Evolutionary conservation across 208 protist species (phyloP).

Genomic region (Leishmania major): DNA sequence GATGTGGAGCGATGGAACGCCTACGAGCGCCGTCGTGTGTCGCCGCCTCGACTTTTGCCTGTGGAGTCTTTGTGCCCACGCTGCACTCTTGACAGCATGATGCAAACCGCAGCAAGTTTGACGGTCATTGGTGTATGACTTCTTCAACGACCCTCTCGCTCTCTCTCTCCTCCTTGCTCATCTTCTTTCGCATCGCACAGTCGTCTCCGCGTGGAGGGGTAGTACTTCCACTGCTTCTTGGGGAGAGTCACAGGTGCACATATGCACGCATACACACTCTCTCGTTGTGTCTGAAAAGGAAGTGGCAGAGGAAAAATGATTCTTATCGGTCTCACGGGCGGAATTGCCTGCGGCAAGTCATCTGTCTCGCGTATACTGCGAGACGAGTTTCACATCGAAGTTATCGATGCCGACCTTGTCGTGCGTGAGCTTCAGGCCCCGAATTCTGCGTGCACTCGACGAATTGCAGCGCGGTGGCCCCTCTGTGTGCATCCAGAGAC

Average conservation of each 20-base stretch:
- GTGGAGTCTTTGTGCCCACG: background rate
- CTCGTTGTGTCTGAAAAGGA: background rate
- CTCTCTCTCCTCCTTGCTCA: background rate
- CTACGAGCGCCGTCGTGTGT: background rate
- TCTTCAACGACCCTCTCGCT: background rate
- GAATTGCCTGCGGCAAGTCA: constrained; percentile 93
- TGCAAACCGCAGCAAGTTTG: background rate
- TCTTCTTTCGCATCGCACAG: background rate
- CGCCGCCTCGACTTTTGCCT: background rate
- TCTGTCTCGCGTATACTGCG: constrained; percentile 67
- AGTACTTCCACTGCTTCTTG: background rate
- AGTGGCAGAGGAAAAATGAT: constrained; percentile 44
- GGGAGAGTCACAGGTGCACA: background rate
- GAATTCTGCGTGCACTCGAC: constrained; percentile 50
- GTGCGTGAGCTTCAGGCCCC: constrained; percentile 81
- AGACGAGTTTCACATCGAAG: constrained; percentile 52
- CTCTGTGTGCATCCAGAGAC: constrained; percentile 61
- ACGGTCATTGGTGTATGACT: background rate
- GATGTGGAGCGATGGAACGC: background rate
- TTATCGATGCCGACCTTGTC: constrained; percentile 85
- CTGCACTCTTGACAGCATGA: background rate
- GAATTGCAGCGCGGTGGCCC: constrained; percentile 76
- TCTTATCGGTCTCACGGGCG: constrained; percentile 91
- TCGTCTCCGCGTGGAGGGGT: background rate
- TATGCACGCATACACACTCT: background rate